Conservation (phyloP, 495 filamentous ascomycete species). For the Xylaria cubensis region DNA sequence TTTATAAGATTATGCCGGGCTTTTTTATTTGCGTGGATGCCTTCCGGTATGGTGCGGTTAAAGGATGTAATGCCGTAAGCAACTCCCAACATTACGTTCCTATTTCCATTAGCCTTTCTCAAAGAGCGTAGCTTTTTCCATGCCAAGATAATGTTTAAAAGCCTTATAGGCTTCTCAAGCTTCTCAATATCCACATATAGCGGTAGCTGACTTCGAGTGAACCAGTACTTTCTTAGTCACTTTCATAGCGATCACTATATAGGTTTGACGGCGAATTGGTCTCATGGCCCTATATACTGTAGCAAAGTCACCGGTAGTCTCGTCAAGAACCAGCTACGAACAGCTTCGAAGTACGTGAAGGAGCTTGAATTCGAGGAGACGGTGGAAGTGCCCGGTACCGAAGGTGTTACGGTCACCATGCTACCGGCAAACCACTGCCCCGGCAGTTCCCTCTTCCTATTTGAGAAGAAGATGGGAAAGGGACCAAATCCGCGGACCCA, state of each 20-base stretch:
- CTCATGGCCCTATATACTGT: constrained; percentile 95
- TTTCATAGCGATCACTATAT: constrained; percentile 99
- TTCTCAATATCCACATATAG: no score
- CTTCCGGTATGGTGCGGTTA: constrained; percentile 91
- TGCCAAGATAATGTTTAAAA: neutral
- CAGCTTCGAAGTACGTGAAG: constrained; percentile 84
- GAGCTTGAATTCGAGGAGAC: constrained; percentile 86
- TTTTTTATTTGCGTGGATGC: constrained; percentile 95
- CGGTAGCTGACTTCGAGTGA: neutral
- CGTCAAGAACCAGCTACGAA: constrained; percentile 82
- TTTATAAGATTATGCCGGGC: constrained; percentile 96
- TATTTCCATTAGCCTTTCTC: neutral
- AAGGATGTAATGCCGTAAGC: constrained; percentile 75
- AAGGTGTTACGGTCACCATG: constrained; percentile 88
- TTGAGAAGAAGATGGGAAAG: constrained; percentile 75
- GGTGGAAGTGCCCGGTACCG: constrained; percentile 76
- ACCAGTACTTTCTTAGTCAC: constrained; percentile 88
- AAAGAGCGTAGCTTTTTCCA: neutral
- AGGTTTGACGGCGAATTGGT: constrained; percentile 86
- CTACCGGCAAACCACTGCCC: constrained; percentile 98
- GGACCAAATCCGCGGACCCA: constrained; percentile 66
- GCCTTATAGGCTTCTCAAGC: neutral
- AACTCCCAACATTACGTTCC: neutral
- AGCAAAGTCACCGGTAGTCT: constrained; percentile 90
- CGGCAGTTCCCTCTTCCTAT: constrained; percentile 90